Evolutionary conservation across 169 alveolate species (phyloP).

Genomic region (Cryptosporidium felis): DNA sequence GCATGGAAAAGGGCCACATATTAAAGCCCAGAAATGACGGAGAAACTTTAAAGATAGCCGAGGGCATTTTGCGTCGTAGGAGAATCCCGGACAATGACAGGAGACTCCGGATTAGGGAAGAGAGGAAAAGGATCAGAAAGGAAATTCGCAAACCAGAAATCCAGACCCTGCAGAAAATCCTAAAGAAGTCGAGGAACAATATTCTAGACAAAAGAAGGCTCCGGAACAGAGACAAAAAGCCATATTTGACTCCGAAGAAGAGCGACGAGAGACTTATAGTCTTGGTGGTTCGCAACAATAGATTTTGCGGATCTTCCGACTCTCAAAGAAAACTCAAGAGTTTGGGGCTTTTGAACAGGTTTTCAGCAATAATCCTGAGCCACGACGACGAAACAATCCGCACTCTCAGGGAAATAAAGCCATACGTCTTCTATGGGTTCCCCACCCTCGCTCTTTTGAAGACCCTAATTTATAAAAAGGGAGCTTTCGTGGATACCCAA

Average conservation of each 20-base stretch:
- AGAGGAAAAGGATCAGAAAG: constrained; percentile 22
- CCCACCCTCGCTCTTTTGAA: constrained; percentile 27
- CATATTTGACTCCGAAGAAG: constrained; percentile 59
- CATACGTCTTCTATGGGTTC: constrained; percentile 63
- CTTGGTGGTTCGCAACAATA: constrained; percentile 50
- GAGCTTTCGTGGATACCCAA: constrained; percentile 22
- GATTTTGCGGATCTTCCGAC: constrained; percentile 51
- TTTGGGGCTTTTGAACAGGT: constrained; percentile 11
- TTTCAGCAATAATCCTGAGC: constrained; percentile 39
- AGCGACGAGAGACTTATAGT: constrained; percentile 30
- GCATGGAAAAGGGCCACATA: constrained; percentile 11
- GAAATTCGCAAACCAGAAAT: constrained; percentile 20
- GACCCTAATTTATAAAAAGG: constrained; percentile 20
- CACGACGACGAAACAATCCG: constrained; percentile 35
- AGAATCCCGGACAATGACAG: constrained; percentile 28
- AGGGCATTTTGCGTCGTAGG: constrained; percentile 46
- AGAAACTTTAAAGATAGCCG: constrained; percentile 48
- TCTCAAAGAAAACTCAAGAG: constrained; percentile 24
- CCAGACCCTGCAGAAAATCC: constrained; percentile 12
- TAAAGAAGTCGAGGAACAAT: constrained; percentile 44
- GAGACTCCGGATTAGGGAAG: constrained; percentile 27
- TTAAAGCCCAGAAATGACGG: constrained; percentile 63
- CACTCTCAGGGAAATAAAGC: constrained; percentile 22
- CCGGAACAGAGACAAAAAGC: constrained; percentile 39
- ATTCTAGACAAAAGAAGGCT: constrained; percentile 54